Evolutionary conservation across 805 yeast species (phyloP).

Genomic region (Hagleromyces aurorensis): DNA sequence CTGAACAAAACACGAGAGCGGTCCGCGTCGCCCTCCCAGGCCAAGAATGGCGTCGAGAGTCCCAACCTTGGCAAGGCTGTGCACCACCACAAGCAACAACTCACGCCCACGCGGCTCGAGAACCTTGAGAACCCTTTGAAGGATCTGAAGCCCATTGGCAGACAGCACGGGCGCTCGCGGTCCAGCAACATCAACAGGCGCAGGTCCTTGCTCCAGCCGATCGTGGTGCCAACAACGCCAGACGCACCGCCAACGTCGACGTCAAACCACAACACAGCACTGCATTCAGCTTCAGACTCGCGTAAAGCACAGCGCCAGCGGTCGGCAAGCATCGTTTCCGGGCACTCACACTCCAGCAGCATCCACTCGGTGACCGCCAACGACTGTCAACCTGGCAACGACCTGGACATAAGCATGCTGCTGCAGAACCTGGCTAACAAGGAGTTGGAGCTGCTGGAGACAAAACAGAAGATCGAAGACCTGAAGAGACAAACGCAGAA

Average conservation of each 20-base stretch:
- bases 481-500: conserved; percentile 38
- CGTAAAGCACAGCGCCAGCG: conserved; percentile 14
- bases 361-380: conserved; percentile 8
- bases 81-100: conserved; percentile 13
- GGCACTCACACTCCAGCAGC: conserved; percentile 15
- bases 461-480: conserved; percentile 47
- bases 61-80: too few relatives aligned
- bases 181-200: conserved; percentile 15
- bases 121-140: conserved; percentile 16
- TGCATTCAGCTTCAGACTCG: too few relatives aligned
- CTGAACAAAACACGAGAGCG: too few relatives aligned
- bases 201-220: conserved; percentile 24
- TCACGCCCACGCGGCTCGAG: conserved; percentile 16
- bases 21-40: too few relatives aligned
- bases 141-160: conserved; percentile 2
- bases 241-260: conserved; percentile 3
- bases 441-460: conserved; percentile 59
- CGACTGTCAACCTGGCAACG: conserved; percentile 3
- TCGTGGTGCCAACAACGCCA: conserved; percentile 17
- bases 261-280: conserved; percentile 3
- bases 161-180: conserved; percentile 4
- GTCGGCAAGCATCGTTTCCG: conserved; percentile 18
- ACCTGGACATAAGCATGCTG: conserved; percentile 42
- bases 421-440: conserved; percentile 56
- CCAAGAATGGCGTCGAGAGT: too few relatives aligned